Evolutionary conservation across 139 green algal species (phyloP).

Genomic region (Closterium sp.): DNA sequence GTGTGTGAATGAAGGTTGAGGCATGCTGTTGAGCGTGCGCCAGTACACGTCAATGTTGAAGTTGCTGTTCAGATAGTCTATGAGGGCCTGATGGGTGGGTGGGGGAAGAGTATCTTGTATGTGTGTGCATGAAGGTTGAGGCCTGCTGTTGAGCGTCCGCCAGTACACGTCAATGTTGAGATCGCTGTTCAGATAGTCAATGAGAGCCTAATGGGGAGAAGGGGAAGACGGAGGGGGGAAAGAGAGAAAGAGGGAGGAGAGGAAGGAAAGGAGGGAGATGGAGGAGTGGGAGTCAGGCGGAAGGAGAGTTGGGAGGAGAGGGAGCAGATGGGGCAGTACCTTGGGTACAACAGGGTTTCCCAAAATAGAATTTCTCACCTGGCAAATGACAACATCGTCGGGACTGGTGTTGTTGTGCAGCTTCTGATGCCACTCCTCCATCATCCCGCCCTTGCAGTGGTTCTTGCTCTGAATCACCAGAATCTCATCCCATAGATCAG

Average conservation of each 20-base stretch:
- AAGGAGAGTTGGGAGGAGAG: too few species aligned
- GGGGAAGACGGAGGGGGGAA: background rate
- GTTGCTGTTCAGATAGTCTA: constrained; percentile 74
- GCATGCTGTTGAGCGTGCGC: constrained; percentile 67
- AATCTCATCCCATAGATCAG: constrained; percentile 99
- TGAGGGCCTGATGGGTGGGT: constrained; percentile 36
- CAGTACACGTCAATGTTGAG: constrained; percentile 88
- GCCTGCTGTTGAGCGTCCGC: constrained; percentile 79
- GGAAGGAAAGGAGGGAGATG: too few species aligned
- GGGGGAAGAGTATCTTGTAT: too few species aligned
- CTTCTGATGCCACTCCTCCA: constrained; percentile 94
- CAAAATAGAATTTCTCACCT: too few species aligned
- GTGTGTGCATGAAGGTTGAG: background rate
- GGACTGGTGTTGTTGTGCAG: constrained; percentile 99
- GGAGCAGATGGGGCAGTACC: too few species aligned
- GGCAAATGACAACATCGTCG: constrained; percentile 89
- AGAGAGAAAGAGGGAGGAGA: too few species aligned
- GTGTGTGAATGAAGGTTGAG: background rate
- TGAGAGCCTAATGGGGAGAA: constrained; percentile 35
- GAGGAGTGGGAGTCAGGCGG: too few species aligned
- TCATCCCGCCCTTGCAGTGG: constrained; percentile 79
- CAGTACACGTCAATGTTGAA: constrained; percentile 89
- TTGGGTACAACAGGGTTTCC: too few species aligned
- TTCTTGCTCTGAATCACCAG: constrained; percentile 91
- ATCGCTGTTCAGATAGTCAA: constrained; percentile 74